Percentiles rank a stretch among this genome's conserved stretches.
Conservation (phyloP, 2,329 filamentous ascomycete species). For the Calonectria honghensis region DNA sequence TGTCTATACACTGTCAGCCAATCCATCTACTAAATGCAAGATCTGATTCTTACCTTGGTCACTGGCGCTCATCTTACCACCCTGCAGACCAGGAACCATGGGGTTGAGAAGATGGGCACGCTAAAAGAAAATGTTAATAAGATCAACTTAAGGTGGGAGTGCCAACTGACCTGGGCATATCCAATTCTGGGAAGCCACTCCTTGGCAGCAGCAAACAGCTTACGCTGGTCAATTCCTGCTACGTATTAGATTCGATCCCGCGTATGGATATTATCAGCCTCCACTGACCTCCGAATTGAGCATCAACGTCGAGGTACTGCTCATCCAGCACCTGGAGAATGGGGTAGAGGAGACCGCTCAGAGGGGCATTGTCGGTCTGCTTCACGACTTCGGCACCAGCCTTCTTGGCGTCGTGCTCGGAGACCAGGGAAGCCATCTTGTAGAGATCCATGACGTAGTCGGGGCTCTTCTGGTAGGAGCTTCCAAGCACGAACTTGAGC, state of each 20-base stretch:
- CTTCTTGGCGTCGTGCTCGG: slow-evolving; percentile 89
- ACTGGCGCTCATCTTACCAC: slow-evolving; percentile 91
- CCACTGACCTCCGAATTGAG: slow-evolving; percentile 83
- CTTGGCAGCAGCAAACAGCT: slow-evolving; percentile 90
- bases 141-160: too few relatives aligned
- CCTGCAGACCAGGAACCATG: slow-evolving; percentile 91
- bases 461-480: slow-evolving; percentile 83
- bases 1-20: slow-evolving; percentile 68
- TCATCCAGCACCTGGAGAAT: slow-evolving; percentile 91
- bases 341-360: slow-evolving; percentile 70
- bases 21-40: background rate
- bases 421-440: slow-evolving; percentile 81
- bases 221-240: slow-evolving; percentile 83
- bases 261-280: background rate
- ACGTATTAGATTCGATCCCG: slow-evolving; percentile 2
- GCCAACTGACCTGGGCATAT: slow-evolving; percentile 77
- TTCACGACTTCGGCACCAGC: slow-evolving; percentile 97
- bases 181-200: slow-evolving; percentile 91
- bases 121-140: slow-evolving; percentile 48
- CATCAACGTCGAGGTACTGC: slow-evolving; percentile 90
- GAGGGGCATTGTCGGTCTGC: slow-evolving; percentile 84
- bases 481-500: slow-evolving; percentile 89
- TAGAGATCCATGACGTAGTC: slow-evolving; percentile 94
- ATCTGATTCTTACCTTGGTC: slow-evolving; percentile 71
- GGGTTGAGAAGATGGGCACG: slow-evolving; percentile 72